phyloP scores from a whole-genome alignment of 108 stramenopile genomes.

The Discostella stelligeroides region DNA sequence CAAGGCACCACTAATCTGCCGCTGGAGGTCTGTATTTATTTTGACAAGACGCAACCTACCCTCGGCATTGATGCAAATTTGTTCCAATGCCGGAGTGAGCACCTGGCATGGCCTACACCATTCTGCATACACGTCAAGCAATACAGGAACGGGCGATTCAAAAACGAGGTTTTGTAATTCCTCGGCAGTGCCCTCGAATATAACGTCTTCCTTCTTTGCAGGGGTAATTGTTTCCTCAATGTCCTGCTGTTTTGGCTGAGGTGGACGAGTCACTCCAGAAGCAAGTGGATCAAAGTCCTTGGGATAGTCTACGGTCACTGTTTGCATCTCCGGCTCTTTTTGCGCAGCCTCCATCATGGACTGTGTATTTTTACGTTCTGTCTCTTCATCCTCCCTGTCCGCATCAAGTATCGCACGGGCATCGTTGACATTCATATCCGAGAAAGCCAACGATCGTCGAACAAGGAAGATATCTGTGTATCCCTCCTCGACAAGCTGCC shows the following conservation, averaged over 20 bases:
- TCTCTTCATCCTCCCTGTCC: conserved; percentile 79
- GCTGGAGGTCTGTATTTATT: conserved; percentile 85
- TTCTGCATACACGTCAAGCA: conserved; percentile 84
- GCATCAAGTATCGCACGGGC: conserved; percentile 85
- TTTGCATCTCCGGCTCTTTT: conserved; percentile 43
- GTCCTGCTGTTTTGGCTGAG: conserved; percentile 30
- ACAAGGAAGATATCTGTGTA: conserved; percentile 56
- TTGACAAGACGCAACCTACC: conserved; percentile 87
- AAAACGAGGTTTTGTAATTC: conserved; percentile 77
- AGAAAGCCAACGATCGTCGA: conserved; percentile 79
- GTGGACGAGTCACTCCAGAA: conserved; percentile 39
- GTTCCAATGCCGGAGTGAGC: conserved; percentile 81
- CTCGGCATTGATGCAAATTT: conserved; percentile 79
- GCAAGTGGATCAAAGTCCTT: conserved; percentile 72
- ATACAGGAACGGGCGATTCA: conserved; percentile 88
- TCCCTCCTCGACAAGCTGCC: conserved; percentile 69
- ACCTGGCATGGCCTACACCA: conserved; percentile 89
- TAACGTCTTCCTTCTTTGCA: conserved; percentile 72
- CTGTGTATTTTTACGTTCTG: conserved; percentile 46
- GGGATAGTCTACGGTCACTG: conserved; percentile 61
- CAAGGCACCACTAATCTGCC: conserved; percentile 65
- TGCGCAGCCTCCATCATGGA: conserved; percentile 29
- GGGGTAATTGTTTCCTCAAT: conserved; percentile 39
- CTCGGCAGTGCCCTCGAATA: conserved; percentile 77
- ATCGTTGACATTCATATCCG: conserved; percentile 76